Evolutionary conservation across 2,329 filamentous ascomycete genomes (phyloP), one percentile per base, ranked within the genome.

Genomic region (Colletotrichum echinochloae): DNA sequence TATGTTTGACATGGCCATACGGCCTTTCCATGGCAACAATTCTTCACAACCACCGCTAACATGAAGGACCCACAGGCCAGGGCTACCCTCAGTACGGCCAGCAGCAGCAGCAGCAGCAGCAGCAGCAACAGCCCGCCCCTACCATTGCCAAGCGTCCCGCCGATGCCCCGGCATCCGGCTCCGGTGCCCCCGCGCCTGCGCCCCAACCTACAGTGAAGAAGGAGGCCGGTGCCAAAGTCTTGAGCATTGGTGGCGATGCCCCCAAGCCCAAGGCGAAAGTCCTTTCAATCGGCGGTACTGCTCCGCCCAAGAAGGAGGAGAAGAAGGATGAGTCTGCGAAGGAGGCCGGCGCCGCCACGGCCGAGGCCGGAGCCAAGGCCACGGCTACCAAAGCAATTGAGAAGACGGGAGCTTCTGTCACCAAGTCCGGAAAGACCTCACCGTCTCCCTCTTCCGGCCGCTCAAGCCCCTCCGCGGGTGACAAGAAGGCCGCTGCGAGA

Each of bases 361-460:
- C 90, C 3, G 91, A 93, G 74, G 91, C 92, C 35, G 93, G 94
- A 37, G 87, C 94, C 72, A 98, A 98, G 83, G 91, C 92, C n/a
- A 86, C 92, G 2, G 95, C 95, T 5, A 85, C 90, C 60, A 98
- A 98, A 83, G 95, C 95, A 12, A 94, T 98, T 73, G 94, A 97
- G 78, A 97, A 97, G 87, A 92, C 93, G 0, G 93, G 94, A 65
- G 91, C 88, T 55, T 83, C 83, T 41, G 80, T 84, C 60, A 88
- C 82, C 74, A 73, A 79, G 51, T 81, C 89, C 76, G 94, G 94
- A 65, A 92, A 90, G 78, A 91, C 92, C 4, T 96, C 94, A 1
- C 93, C 95, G 23, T 89, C 92, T 6, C 92, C 93, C 11, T 93
- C 93, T 1, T 96, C 94, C 14, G 95, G 95, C 56, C 90, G 94